Evolutionary conservation across 2,329 filamentous ascomycete species (phyloP), one percentile per base, ranked within the genome.

Genomic region (Colletotrichum higginsianum): DNA sequence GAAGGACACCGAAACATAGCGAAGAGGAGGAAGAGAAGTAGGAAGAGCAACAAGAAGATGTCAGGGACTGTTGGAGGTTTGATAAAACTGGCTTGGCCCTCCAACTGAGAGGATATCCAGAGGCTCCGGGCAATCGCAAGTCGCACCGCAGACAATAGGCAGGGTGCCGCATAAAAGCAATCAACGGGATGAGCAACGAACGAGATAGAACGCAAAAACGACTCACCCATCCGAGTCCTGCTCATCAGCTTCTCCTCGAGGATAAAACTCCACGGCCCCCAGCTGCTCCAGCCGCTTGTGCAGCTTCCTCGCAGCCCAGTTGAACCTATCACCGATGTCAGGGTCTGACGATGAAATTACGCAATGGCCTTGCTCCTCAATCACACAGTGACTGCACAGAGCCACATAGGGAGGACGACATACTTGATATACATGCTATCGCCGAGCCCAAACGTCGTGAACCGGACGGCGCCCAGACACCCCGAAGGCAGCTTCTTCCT

Each of bases 371-470:
- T 35, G 7, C 0, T 23, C 26, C 18, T 13, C 12, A 35, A 16
- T 35, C 16, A 42, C 11, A 2, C 50, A 38, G 30, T 16, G 7
- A 16, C 46, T n/a, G 23, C 47, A 13, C 11, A n/a, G 44, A 44
- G 4, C 4, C 26, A 2, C 9, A 11, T 13, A 21, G 46, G 35
- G 26, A 15, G 38, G 8, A 26, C 35, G 4, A 79, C 88, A 75
- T 85, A 96, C 92, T 97, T 96, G 67, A 93, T 88, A 86, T 99
- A 99, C 1, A 95, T 97, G 78, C 93, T 98, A 81, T 99, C 96
- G 0, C 96, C 96, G 1, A 98, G 87, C 0, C 96, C 96, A 85
- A 98, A 98, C 0, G 92, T 93, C 3, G 94, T 92, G 82, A 97
- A 98, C 1, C 85, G 87, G 73, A 97, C 84, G 44, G 88, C 86